Evolutionary conservation across 768 basidiomycete species (phyloP).

Genomic region (Solioccasus polychromus): DNA sequence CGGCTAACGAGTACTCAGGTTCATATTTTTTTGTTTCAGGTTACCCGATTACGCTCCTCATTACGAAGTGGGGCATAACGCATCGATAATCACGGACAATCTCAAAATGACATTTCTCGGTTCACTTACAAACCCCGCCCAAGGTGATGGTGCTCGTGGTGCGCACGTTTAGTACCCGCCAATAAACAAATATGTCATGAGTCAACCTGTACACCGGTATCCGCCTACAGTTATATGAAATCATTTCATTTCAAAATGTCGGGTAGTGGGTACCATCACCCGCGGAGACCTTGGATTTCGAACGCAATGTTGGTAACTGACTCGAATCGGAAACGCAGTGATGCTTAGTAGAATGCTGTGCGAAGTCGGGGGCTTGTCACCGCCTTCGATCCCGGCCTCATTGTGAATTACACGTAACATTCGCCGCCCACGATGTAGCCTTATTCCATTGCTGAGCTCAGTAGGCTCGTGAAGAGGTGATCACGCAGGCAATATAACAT

Average conservation of each 20-base stretch:
- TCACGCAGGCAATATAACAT: background rate
- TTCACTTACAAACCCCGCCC: slow-evolving; percentile 12
- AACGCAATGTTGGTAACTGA: too few species aligned
- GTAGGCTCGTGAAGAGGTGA: background rate
- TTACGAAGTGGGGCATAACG: slow-evolving; percentile 1
- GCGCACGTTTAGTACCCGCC: background rate
- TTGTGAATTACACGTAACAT: too few species aligned
- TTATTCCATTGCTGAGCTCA: background rate
- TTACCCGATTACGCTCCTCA: slow-evolving; percentile 1
- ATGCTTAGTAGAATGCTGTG: background rate
- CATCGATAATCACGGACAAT: background rate
- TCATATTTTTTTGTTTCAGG: slow-evolving; percentile 18
- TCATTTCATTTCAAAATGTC: slow-evolving; percentile 6
- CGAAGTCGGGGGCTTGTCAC: background rate
- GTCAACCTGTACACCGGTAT: background rate
- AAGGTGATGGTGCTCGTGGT: background rate
- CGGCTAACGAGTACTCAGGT: too few species aligned
- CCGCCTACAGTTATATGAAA: background rate
- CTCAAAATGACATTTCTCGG: slow-evolving; percentile 1
- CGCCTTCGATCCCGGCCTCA: background rate
- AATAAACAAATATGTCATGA: slow-evolving; percentile 6
- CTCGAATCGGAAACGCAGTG: background rate
- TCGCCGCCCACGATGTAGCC: too few species aligned
- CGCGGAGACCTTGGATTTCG: slow-evolving; percentile 14
- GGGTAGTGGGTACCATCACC: background rate